Evolutionary conservation across 2,329 filamentous ascomycete species (phyloP), one percentile per base, ranked within the genome.

Genomic region (Emergomyces pasteurianus): DNA sequence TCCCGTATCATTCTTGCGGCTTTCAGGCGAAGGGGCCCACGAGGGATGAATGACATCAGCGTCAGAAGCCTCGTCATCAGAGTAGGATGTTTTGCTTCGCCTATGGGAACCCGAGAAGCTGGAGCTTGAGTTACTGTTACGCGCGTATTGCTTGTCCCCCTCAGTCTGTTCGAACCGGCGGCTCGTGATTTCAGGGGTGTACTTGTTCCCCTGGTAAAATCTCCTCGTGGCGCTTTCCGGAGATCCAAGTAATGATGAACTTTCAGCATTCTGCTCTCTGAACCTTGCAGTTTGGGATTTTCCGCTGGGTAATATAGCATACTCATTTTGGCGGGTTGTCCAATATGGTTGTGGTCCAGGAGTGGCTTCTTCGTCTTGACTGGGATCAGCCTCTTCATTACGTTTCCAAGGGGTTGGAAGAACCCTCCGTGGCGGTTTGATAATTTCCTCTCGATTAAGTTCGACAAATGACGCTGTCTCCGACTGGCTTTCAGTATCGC

Each of bases 401-500:
- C 64, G 63, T 61, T 70, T 72, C 70, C 68, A 73, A 40, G 72
- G 69, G 58, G 67, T 75, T 38, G 70, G 68, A 31, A 67, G 65
- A 46, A 68, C 62, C 31, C 66, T 66, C 58, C 67, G 59, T 16
- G 64, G 63, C 16, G 62, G 64, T 36, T 66, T 62, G 50, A 49
- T 59, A 47, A 60, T 58, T 31, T 68, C 65, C 50, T 70, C 63
- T 18, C 65, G 63, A n/a, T 63, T 62, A 21, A 62, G 56, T 54
- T 65, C 58, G 46, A 61, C 57, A 56, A 64, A 59, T 38, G 66
- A 65, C 18, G 67, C 68, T 36, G 64, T 66, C 59, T 71, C 66
- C 14, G 70, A 71, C 12, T 68, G 64, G 23, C 70, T 66, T 49
- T 70, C 73, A 49, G 73, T 69, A 56, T 76, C 72, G n/a, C 69